Conservation (phyloP, 345 rosid species). For the Psidium guajava region DNA sequence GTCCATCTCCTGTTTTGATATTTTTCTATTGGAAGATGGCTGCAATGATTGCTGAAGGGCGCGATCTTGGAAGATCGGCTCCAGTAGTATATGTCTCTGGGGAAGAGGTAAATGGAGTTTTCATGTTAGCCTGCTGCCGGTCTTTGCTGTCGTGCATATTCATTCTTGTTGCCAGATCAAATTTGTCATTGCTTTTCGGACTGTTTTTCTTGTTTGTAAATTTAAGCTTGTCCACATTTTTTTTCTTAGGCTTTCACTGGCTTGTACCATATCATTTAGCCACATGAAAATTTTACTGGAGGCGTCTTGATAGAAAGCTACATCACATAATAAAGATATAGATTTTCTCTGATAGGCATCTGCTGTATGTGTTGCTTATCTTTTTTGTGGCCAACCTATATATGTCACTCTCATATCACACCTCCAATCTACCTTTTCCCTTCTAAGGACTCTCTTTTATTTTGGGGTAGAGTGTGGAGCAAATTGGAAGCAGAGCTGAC, state of each 20-base stretch:
- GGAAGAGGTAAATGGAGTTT: constrained; percentile 61
- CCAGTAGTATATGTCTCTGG: constrained; percentile 88
- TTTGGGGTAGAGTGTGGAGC: constrained; percentile 72
- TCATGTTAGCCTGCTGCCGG: background rate
- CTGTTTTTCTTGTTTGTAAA: background rate
- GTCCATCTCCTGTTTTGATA: background rate
- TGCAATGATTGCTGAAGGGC: constrained; percentile 56
- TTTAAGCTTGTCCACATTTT: background rate
- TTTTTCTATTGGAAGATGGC: constrained; percentile 39
- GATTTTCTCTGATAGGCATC: background rate
- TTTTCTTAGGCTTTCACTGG: background rate
- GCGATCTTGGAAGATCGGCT: constrained; percentile 34
- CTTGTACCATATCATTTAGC: background rate
- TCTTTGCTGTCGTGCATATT: background rate
- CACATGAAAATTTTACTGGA: background rate
- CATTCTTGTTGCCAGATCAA: background rate
- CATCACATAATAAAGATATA: background rate
- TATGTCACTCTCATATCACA: background rate
- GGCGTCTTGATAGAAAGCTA: background rate
- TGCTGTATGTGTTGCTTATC: background rate
- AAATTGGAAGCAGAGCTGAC: constrained; percentile 83
- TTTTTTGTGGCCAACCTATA: background rate
- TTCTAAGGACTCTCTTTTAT: background rate
- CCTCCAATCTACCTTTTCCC: background rate
- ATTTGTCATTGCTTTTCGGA: background rate